Base-by-base conservation (phyloP, 179 eudicot species). In the Spergularia azorica region DNA sequence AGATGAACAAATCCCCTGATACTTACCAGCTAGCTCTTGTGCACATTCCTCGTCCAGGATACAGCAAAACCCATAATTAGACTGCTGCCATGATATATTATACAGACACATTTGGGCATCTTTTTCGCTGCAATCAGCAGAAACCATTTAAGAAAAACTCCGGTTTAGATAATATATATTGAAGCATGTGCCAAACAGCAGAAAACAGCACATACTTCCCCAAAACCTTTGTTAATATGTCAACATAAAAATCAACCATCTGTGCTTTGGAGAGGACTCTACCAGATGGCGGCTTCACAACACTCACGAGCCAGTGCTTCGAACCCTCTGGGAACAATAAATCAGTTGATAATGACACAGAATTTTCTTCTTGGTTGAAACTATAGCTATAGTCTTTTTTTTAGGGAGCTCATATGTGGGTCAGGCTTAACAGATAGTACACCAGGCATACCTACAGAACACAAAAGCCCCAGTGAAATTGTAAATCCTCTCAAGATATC, bases 31-130 rank as follows among this genome's bases (percentile, higher is more conserved):
- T 67, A 93, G 83, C 76, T 90, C 89, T 64, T 46, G 79, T 46
- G 92, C 97, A 77, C 87, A 89, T 60, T 83, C 87, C 67, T 90
- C 91, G 70, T 95, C 93, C 48, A 93, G 84, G 66, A 86, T 87
- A 78, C 97, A 95, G 81, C 98, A 91, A 79, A 95, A 93, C 60
- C 97, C 96, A 79, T 83, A 87, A 76, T 87, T 77, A 57, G 90
- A 85, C 77, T 36, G 39, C 39, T 88, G 82, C 88, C 90, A 85
- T 5, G 92, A 91, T 65, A 89, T 71, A 70, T 91, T 89, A 79
- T 95, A 93, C 15, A 91, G 80, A 63, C 97, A 95, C 97, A 91
- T 95, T 75, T 95, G 98, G n/a, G 97, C 95, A 80, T 93, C 94
- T 79, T 79, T 86, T 76, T 91, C 90, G 73, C 98, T 95, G 85